phyloP scores from a whole-genome alignment of 2,329 filamentous ascomycete genomes.

The Claviceps quebecensis region DNA sequence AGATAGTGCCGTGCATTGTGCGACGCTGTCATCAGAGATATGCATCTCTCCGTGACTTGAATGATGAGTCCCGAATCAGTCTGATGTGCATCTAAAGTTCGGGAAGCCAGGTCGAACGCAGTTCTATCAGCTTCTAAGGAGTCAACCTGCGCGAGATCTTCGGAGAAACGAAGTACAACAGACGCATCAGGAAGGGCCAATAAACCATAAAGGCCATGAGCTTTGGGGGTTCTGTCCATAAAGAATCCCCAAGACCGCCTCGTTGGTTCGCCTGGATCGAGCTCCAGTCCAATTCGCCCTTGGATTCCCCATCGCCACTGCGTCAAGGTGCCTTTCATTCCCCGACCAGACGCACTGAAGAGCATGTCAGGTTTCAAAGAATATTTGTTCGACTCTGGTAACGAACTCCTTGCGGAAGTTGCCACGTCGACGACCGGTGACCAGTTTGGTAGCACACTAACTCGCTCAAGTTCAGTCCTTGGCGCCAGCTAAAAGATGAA shows the following conservation, averaged over 20 bases:
- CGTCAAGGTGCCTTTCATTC: conserved; percentile 46
- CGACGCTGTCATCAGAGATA: conserved; percentile 24
- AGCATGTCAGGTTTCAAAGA: conserved; percentile 32
- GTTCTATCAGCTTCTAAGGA: conserved; percentile 27
- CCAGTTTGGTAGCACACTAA: conserved; percentile 47
- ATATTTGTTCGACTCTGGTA: conserved; percentile 13
- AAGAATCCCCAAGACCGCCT: conserved; percentile 40
- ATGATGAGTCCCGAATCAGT: conserved; percentile 25
- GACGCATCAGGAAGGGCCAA: conserved; percentile 36
- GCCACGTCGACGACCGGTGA: conserved; percentile 41
- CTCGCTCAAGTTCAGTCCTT: conserved; percentile 31
- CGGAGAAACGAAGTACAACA: conserved; percentile 32
- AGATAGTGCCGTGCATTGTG: conserved; percentile 20
- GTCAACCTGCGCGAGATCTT: conserved; percentile 30
- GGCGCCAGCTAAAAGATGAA: conserved; percentile 32
- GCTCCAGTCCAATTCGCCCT: conserved; percentile 48
- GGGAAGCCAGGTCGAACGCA: conserved; percentile 36
- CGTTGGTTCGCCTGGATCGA: conserved; percentile 35
- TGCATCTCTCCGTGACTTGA: conserved; percentile 38
- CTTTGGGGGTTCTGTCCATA: conserved; percentile 8
- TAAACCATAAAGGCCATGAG: conserved; percentile 22
- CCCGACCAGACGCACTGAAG: conserved; percentile 54
- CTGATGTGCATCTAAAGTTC: conserved; percentile 35
- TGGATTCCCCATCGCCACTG: conserved; percentile 59
- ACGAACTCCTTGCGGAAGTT: conserved; percentile 14